Base-by-base conservation (phyloP, 1,284 basidiomycete genomes). In the Irpex rosettiformis region DNA sequence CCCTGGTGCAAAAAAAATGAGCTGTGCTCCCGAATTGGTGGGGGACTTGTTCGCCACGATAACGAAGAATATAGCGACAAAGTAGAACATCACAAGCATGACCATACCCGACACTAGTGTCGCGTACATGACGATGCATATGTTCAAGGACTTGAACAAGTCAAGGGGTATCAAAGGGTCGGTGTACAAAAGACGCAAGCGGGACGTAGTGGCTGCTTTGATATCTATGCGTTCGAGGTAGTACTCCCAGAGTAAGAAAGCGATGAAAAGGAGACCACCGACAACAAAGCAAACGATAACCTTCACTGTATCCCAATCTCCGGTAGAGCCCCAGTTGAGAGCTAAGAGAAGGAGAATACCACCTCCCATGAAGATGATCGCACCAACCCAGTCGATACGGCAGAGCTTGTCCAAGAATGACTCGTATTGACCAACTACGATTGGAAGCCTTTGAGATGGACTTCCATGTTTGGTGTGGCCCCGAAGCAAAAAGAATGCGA, bases 31-130 rank as follows among this genome's bases (percentile, higher is more conserved):
- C 16, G 77, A 71, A 27, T 72, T 63, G 13, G 70, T 66, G 10
- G 77, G 66, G 16, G 72, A 68, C 28, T 73, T 62, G 1, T 75
- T 77, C 29, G 67, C 68, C 8, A 79, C 80, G 54, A 81, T 72
- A 5, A 74, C 73, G 66, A 78, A 75, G 67, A 80, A 81, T 54
- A 82, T 78, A 0, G 81, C 73, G 49, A 82, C 71, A 59, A 81
- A 82, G 64, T 81, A 82, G 66, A 81, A 80, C 71, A 79, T 76
- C 55, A 78, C 79, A 59, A 82, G 71, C 74, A 77, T 77, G 60
- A 82, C 72, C 66, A 81, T 76, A 7, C 80, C 79, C 1, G 70
- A 70, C 4, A 76, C 71, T 54, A 79, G 74, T 16, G 73, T 71
- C 16, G 64, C 73, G 57, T 71, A 77, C 61, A 73, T 72, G 30